Conservation (phyloP, 73 alveolate genomes). For the Paraurostyla sp. region DNA sequence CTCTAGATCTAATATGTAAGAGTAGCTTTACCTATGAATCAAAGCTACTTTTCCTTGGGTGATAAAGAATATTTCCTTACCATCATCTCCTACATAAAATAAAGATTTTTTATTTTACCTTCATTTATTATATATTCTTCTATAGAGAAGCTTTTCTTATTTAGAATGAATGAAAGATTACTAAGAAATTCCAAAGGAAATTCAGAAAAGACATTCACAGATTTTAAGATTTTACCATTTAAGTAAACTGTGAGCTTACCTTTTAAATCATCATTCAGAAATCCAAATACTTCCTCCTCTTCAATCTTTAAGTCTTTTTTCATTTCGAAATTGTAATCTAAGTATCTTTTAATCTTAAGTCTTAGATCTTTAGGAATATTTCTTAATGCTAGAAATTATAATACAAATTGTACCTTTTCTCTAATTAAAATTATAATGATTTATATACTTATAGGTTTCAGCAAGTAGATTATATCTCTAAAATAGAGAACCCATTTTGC, state of each 20-base stretch:
- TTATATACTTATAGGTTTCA: constrained; percentile 42
- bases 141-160: constrained; percentile 62
- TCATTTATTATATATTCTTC: constrained; percentile 68
- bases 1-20: constrained; percentile 35
- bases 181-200: constrained; percentile 73
- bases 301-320: constrained; percentile 76
- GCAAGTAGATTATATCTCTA: constrained; percentile 60
- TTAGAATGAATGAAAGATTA: constrained; percentile 43
- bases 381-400: constrained; percentile 66
- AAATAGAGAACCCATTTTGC: constrained; percentile 77
- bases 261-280: constrained; percentile 69
- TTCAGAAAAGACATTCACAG: constrained; percentile 63
- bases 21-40: constrained; percentile 14
- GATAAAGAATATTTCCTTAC: constrained; percentile 72
- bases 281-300: constrained; percentile 74
- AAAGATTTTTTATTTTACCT: constrained; percentile 54
- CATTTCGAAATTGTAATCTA: constrained; percentile 80
- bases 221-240: constrained; percentile 71
- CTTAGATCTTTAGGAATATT: constrained; percentile 74
- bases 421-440: constrained; percentile 33
- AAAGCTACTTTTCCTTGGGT: constrained; percentile 79
- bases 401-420: constrained; percentile 67
- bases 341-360: constrained; percentile 74
- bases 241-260: constrained; percentile 68
- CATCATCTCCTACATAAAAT: constrained; percentile 35